Conservation (phyloP, 192 early-diverging fungal genomes). For the Backusella liffmaniae region DNA sequence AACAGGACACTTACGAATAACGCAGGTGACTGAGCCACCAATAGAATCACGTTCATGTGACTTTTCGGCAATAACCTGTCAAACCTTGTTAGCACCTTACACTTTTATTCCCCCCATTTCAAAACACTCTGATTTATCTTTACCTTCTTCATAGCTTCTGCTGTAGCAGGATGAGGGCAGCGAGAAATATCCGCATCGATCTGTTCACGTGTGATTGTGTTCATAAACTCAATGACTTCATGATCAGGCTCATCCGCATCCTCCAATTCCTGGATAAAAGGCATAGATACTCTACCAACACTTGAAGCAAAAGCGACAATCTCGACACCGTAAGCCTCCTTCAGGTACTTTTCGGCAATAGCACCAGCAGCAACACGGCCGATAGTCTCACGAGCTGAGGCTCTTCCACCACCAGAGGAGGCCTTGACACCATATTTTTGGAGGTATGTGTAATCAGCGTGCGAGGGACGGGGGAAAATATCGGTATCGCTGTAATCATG, state of each 20-base stretch:
- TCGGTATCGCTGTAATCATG: slow-evolving; percentile 97
- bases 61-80: slow-evolving; percentile 73
- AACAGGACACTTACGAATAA: slow-evolving; percentile 87
- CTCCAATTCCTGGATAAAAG: slow-evolving; percentile 50
- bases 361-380: slow-evolving; percentile 95
- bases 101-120: neutral
- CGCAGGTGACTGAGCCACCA: slow-evolving; percentile 94
- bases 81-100: neutral
- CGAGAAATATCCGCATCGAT: slow-evolving; percentile 87
- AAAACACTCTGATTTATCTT: neutral
- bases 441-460: slow-evolving; percentile 98
- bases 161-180: slow-evolving; percentile 78
- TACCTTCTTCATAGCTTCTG: slow-evolving; percentile 82
- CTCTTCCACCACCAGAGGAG: slow-evolving; percentile 89
- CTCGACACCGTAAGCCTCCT: slow-evolving; percentile 77
- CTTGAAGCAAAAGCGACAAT: slow-evolving; percentile 94
- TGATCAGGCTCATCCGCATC: slow-evolving; percentile 42
- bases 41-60: slow-evolving; percentile 87
- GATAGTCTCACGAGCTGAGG: slow-evolving; percentile 95
- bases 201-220: slow-evolving; percentile 63
- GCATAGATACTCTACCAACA: slow-evolving; percentile 82
- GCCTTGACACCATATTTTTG: slow-evolving; percentile 97
- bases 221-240: slow-evolving; percentile 66
- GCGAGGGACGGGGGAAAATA: slow-evolving; percentile 91
- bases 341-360: slow-evolving; percentile 97